These are phyloP conservation scores for Dendrobium chrysotoxum DNA, from an alignment of 106 monocot species.

Conservation along the genomic window DNA sequence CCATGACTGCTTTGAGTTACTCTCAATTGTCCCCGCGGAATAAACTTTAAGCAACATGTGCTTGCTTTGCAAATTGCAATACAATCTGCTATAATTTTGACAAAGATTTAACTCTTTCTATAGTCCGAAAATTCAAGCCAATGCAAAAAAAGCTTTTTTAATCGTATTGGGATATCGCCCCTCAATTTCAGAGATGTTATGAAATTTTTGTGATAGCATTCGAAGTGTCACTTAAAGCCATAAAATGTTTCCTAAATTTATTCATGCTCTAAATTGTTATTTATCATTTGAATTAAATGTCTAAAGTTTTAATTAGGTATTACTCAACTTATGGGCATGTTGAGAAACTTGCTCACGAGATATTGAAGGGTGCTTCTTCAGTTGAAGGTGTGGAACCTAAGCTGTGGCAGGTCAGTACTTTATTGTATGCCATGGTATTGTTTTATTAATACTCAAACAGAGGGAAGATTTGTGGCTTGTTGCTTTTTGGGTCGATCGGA, in stretches of 20 bases:
- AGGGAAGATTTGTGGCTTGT: too few relatives aligned
- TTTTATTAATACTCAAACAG: background rate
- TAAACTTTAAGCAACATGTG: too few relatives aligned
- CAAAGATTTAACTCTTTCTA: too few relatives aligned
- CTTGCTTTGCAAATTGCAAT: too few relatives aligned
- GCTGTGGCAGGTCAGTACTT: constrained; percentile 25
- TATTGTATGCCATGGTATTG: background rate
- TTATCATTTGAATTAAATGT: background rate
- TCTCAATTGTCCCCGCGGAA: too few relatives aligned
- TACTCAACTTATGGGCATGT: constrained; percentile 37
- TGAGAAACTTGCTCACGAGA: constrained; percentile 28
- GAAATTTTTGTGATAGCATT: background rate
- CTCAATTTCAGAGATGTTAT: background rate
- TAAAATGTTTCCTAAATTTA: background rate
- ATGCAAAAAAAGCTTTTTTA: background rate
- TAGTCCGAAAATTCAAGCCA: too few relatives aligned
- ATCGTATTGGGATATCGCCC: background rate
- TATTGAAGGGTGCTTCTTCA: constrained; percentile 30
- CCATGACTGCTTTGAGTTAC: too few relatives aligned
- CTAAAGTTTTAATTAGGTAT: constrained; percentile 10
- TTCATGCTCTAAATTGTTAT: too few relatives aligned
- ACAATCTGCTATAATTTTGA: too few relatives aligned
- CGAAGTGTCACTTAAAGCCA: background rate
- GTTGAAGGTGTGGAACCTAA: constrained; percentile 32
- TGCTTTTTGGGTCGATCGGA: background rate